Base-by-base conservation (phyloP, 2,329 filamentous ascomycete species). In the Tolypocladium paradoxum region DNA sequence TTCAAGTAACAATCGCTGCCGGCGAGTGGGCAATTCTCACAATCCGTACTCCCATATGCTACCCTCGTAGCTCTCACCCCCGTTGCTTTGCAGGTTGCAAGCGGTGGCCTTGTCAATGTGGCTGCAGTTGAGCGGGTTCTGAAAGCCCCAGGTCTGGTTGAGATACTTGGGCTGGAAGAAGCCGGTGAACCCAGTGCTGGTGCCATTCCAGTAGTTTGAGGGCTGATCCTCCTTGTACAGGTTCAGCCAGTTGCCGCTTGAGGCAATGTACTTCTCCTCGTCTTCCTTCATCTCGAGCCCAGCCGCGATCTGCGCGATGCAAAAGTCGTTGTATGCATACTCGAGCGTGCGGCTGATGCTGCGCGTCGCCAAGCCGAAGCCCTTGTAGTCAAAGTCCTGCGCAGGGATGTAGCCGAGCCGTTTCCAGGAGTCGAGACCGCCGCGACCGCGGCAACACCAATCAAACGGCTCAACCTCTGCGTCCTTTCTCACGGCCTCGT, bases 271-370 rank as follows among this genome's bases (percentile, higher is more conserved):
- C 61, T 78, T 84, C 50, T 78, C 72, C 27, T 75, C 71, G 49
- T 87, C 85, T 0, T 64, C 68, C 3, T 71, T 70, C 14, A 78
- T 73, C 2, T 79, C 80, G 38, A 87, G 64, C 0, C 69, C 73
- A 11, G 74, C 73, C 0, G 85, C 84, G 53, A 89, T 78, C 48
- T 81, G 73, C 0, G 82, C 74, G 53, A 88, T 83, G 57, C 80
- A 82, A 60, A 82, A 91, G 68, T 90, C 87, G 57, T 90, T 82
- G 66, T 90, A 90, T 7, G 84, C 81, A 64, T 91, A 91, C 64
- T 90, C 87, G 0, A 90, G 77, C 0, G 86, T 90, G 8, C 87
- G 76, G 1, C 83, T 88, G 29, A 90, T 78, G 56, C 79, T 84
- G 7, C 87, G 76, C 0, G 87, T 89, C 65, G 86, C 78, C 0